Evolutionary conservation across 2,329 filamentous ascomycete species (phyloP).

Genomic region (Fusarium sp.): DNA sequence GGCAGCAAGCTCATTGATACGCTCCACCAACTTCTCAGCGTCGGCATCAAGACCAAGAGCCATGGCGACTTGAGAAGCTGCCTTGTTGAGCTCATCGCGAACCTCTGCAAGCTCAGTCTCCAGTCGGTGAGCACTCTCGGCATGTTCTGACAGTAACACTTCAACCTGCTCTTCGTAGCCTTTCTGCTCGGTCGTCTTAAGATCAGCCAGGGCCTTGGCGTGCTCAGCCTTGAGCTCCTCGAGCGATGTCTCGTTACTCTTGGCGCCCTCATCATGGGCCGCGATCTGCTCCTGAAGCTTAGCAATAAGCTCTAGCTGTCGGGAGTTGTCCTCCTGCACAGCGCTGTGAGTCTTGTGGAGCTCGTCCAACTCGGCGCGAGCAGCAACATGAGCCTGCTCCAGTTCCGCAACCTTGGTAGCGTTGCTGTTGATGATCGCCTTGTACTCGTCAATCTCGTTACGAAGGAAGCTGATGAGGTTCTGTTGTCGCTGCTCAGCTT

Average conservation of each 20-base stretch:
- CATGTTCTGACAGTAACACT: constrained; percentile 69
- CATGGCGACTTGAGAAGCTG: constrained; percentile 71
- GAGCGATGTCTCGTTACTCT: constrained; percentile 63
- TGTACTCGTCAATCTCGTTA: constrained; percentile 83
- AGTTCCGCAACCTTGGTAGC: constrained; percentile 76
- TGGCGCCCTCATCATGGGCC: constrained; percentile 68
- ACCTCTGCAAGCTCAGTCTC: constrained; percentile 72
- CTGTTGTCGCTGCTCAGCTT: constrained; percentile 66
- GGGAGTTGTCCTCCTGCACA: constrained; percentile 55
- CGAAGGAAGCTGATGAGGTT: constrained; percentile 71
- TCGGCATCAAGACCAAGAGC: constrained; percentile 71
- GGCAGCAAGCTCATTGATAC: constrained; percentile 66
- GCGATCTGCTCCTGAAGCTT: constrained; percentile 68
- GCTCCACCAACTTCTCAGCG: constrained; percentile 73
- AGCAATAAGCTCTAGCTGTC: constrained; percentile 59
- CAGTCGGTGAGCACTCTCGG: constrained; percentile 65
- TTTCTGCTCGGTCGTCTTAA: constrained; percentile 61
- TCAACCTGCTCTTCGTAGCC: constrained; percentile 68
- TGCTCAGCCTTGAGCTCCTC: constrained; percentile 62
- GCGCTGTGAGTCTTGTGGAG: constrained; percentile 69
- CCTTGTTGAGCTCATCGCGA: constrained; percentile 72
- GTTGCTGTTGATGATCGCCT: constrained; percentile 75
- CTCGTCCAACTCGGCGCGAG: constrained; percentile 75
- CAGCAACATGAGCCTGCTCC: constrained; percentile 75
- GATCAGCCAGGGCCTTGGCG: constrained; percentile 59